phyloP scores from a whole-genome alignment of 352 stramenopile genomes.

The Pythium vanterpoolii region DNA sequence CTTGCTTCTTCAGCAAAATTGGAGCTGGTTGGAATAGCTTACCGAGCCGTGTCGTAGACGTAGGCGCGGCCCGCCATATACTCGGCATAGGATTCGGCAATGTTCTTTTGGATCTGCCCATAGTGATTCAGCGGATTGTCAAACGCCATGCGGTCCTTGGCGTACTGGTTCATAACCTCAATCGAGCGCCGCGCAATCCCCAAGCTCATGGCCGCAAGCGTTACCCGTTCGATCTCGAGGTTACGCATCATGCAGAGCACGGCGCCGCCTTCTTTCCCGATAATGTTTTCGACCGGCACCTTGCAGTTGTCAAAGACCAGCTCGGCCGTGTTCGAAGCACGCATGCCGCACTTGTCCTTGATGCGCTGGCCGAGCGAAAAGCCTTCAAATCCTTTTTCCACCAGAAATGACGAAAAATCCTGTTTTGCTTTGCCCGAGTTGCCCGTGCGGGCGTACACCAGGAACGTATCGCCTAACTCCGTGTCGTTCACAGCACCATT shows the following conservation, averaged over 20 bases:
- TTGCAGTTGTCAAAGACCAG: constrained; percentile 98
- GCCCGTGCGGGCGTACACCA: constrained; percentile 97
- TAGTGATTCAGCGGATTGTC: constrained; percentile 90
- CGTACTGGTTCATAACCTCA: constrained; percentile 96
- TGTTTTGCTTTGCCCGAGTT: constrained; percentile 75
- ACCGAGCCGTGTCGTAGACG: constrained; percentile 94
- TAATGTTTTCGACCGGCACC: constrained; percentile 91
- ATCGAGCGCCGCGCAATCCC: constrained; percentile 96
- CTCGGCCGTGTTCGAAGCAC: constrained; percentile 96
- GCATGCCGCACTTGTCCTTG: constrained; percentile 98
- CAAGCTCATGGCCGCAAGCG: constrained; percentile 95
- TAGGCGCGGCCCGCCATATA: constrained; percentile 97
- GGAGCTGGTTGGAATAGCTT: constrained; percentile 1
- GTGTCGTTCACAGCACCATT: constrained; percentile 96
- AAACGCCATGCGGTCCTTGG: constrained; percentile 94
- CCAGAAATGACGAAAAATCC: constrained; percentile 97
- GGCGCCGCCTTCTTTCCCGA: constrained; percentile 77
- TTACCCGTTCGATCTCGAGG: constrained; percentile 98
- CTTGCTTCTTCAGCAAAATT: neutral
- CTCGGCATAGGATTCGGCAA: constrained; percentile 98
- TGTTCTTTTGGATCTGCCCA: constrained; percentile 95
- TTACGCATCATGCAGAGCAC: constrained; percentile 95
- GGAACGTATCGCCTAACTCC: constrained; percentile 95
- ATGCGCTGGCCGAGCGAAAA: constrained; percentile 98
- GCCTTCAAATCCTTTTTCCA: constrained; percentile 96